A percentile compares a stretch with the other conserved stretches of the same genome.
phyloP scores from a whole-genome alignment of 495 filamentous ascomycete genomes.

The Aspergillus coremiiformis region DNA sequence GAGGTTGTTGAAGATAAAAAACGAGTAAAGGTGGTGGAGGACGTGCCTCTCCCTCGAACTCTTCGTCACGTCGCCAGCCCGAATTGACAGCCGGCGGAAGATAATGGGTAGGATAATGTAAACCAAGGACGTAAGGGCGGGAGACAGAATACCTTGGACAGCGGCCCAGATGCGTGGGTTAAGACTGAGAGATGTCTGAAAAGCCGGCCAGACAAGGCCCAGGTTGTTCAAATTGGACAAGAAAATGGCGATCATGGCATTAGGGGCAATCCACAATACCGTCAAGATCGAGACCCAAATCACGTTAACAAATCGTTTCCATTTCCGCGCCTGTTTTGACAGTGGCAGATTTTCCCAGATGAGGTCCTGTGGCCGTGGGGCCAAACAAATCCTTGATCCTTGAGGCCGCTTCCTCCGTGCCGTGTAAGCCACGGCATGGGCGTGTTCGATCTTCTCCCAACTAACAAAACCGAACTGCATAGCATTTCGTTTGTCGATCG shows the following conservation, averaged over 20 bases:
- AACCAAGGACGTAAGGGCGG: slow-evolving; percentile 79
- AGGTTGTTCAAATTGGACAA: slow-evolving; percentile 76
- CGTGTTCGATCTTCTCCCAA: slow-evolving; percentile 78
- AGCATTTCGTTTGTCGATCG: slow-evolving; percentile 76
- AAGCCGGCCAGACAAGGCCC: slow-evolving; percentile 71
- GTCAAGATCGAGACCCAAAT: slow-evolving; percentile 79
- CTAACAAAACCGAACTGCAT: slow-evolving; percentile 93
- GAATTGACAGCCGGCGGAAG: slow-evolving; percentile 75
- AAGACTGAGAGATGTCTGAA: slow-evolving; percentile 52
- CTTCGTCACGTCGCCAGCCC: slow-evolving; percentile 80
- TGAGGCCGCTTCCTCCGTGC: slow-evolving; percentile 72
- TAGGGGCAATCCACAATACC: slow-evolving; percentile 85
- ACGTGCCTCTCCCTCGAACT: slow-evolving; percentile 92
- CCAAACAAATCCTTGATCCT: slow-evolving; percentile 69
- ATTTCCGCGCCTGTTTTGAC: slow-evolving; percentile 54
- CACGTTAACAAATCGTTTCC: slow-evolving; percentile 69
- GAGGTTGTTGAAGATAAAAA: slow-evolving; percentile 97
- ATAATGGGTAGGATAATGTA: slow-evolving; percentile 85
- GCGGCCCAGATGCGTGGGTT: slow-evolving; percentile 69
- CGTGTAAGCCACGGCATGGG: slow-evolving; percentile 79
- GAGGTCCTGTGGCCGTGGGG: slow-evolving; percentile 81
- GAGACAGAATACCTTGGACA: slow-evolving; percentile 90
- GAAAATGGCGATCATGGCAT: slow-evolving; percentile 92
- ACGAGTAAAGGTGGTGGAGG: slow-evolving; percentile 81
- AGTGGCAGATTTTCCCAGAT: slow-evolving; percentile 92